phyloP scores from a whole-genome alignment of 2,329 filamentous ascomycete genomes.

The Immersiporthe knoxdaviesiana region DNA sequence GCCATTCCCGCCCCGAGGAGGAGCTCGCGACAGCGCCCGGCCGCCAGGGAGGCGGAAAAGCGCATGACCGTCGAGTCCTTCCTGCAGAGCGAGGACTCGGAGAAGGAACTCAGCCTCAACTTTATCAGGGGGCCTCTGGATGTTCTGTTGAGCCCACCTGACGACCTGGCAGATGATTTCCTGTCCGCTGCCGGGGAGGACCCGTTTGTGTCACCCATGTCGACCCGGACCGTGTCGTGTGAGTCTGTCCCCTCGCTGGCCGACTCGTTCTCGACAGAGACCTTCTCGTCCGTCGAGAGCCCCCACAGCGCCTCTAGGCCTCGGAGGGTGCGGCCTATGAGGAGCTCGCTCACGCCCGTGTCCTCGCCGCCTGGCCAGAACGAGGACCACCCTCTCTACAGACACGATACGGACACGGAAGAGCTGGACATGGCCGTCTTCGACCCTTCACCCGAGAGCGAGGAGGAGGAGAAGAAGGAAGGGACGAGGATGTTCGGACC shows the following conservation, averaged over 20 bases:
- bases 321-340: conserved; percentile 46
- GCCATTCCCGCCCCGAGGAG: conserved; percentile 58
- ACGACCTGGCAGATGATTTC: conserved; percentile 57
- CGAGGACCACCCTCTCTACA: conserved; percentile 56
- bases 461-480: conserved; percentile 33
- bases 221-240: conserved; percentile 59
- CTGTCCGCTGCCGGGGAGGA: conserved; percentile 52
- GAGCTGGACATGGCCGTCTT: conserved; percentile 55
- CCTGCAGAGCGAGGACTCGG: conserved; percentile 57
- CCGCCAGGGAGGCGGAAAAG: conserved; percentile 37
- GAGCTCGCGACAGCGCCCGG: conserved; percentile 36
- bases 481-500: conserved; percentile 46
- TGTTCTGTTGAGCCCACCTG: conserved; percentile 61
- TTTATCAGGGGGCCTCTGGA: conserved; percentile 61
- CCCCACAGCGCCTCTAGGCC: conserved; percentile 48
- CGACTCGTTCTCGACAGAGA: conserved; percentile 56
- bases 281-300: conserved; percentile 53
- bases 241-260: conserved; percentile 65
- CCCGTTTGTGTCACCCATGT: conserved; percentile 55
- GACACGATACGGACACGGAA: conserved; percentile 44
- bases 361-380: conserved; percentile 57
- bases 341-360: conserved; percentile 58
- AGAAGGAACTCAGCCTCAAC: conserved; percentile 61
- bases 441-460: conserved; percentile 36
- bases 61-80: conserved; percentile 61